Base-by-base conservation (phyloP, 805 yeast genomes). In the Wickerhamomyces ciferrii region DNA sequence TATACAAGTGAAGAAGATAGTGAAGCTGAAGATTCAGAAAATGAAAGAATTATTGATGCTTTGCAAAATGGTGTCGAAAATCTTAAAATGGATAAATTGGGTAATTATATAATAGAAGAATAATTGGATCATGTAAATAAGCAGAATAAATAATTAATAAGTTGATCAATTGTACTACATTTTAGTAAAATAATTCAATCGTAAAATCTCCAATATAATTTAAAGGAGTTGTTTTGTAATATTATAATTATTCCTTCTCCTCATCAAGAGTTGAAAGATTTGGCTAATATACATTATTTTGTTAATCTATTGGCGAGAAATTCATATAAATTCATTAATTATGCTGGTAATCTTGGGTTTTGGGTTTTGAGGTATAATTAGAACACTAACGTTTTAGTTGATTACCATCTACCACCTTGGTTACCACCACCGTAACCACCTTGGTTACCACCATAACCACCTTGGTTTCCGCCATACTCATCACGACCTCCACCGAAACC, bases 1-100 rank as follows among this genome's bases (percentile, higher is more conserved):
- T 42, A 51, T 21, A 59, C 48, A 2, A 67, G 64, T 5, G 69
- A 61, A 1, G 69, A 62, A 1, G 58, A 51, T 11, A 59, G 65
- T 17, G 66, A 63, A n/a, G 70, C 65, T 5, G 67, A 65, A 1
- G 72, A 64, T 10, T 74, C 67, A 21, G 79, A 74, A 40, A 81
- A 78, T 35, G 83, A 76, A 39, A 76, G 78, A 58, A 87, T 87
- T 58, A 78, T 87, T 23, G 80, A 80, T 51, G 94, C 92, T 2
- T 65, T 87, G 43, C 78, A 81, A 13, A 61, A 66, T 6, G 94
- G 92, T 19, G 77, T 75, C 2, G 71, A 75, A 41, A 74, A 79
- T n/a, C 65, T 87, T 53, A 85, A 84, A 61, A 81, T 84, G 84
- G 96, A 87, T 61, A 85, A 82, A 55, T 62, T 87, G 40, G 96